These are phyloP conservation scores for Fusarium incarnatum DNA, from an alignment of 2,329 filamentous ascomycete species.

Conservation along the genomic window DNA sequence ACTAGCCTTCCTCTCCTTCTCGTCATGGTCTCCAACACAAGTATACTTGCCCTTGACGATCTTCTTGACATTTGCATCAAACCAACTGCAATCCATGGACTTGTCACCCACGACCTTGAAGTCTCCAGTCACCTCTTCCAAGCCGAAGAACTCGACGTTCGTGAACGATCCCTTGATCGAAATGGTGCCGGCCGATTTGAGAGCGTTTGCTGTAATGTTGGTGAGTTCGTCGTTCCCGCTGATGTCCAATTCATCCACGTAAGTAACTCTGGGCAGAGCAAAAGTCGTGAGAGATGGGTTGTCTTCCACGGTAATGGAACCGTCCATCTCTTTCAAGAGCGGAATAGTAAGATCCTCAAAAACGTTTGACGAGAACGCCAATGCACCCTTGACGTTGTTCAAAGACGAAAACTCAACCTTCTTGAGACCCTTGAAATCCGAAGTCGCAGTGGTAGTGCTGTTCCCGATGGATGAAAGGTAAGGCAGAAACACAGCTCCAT, in stretches of 20 bases:
- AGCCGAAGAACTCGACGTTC: constrained; percentile 46
- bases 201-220: constrained; percentile 47
- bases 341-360: constrained; percentile 43
- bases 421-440: constrained; percentile 34
- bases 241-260: constrained; percentile 40
- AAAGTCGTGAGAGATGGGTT: constrained; percentile 42
- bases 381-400: constrained; percentile 39
- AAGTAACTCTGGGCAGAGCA: constrained; percentile 41
- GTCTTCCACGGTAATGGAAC: constrained; percentile 42
- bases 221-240: constrained; percentile 41
- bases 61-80: constrained; percentile 44
- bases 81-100: constrained; percentile 49
- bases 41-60: constrained; percentile 44
- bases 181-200: constrained; percentile 43
- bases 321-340: constrained; percentile 41
- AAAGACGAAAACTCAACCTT: constrained; percentile 43
- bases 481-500: constrained; percentile 35
- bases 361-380: constrained; percentile 39
- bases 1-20: constrained; percentile 44
- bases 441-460: constrained; percentile 42
- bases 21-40: constrained; percentile 43
- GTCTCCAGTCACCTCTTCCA: constrained; percentile 45
- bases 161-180: constrained; percentile 42
- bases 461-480: constrained; percentile 41
- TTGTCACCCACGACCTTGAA: constrained; percentile 44